Conservation (phyloP, 345 rosid genomes). For the Boechera retrofracta region DNA sequence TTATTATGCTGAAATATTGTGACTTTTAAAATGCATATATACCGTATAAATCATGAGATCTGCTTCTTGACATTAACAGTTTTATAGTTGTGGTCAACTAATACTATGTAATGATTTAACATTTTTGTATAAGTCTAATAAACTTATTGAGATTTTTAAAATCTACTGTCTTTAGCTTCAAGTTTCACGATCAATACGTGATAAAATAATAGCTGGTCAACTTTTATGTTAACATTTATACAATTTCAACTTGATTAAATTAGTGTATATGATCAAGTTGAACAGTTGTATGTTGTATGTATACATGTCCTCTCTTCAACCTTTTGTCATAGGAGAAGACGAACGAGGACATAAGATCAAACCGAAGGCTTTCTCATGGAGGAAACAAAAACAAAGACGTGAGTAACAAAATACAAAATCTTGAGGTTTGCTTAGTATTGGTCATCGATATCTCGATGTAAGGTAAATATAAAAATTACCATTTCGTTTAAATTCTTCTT, state of each 20-base stretch:
- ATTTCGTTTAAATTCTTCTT: neutral
- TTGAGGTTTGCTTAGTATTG: constrained; percentile 45
- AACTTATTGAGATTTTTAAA: neutral
- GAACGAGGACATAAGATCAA: constrained; percentile 10
- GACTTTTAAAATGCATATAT: no score
- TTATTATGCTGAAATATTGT: no score
- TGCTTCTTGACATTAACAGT: no score
- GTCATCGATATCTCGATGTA: constrained; percentile 56
- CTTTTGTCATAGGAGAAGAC: constrained; percentile 21
- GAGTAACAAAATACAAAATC: neutral
- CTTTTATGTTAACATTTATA: constrained; percentile 10
- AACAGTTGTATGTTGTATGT: neutral
- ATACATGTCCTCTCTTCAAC: neutral
- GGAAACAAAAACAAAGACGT: constrained; percentile 43
- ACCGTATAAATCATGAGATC: no score
- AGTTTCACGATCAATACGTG: constrained; percentile 13
- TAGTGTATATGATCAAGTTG: constrained; percentile 27
- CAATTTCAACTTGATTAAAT: constrained; percentile 3
- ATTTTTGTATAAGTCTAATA: no score
- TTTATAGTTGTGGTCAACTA: no score
- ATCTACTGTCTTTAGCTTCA: neutral
- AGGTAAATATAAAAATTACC: constrained; percentile 37
- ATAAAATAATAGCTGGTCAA: constrained; percentile 22
- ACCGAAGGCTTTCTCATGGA: constrained; percentile 36
- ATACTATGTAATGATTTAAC: no score